These are phyloP conservation scores for Eucalyptus coolabah DNA, from an alignment of 345 rosid genomes.

Conservation along the genomic window DNA sequence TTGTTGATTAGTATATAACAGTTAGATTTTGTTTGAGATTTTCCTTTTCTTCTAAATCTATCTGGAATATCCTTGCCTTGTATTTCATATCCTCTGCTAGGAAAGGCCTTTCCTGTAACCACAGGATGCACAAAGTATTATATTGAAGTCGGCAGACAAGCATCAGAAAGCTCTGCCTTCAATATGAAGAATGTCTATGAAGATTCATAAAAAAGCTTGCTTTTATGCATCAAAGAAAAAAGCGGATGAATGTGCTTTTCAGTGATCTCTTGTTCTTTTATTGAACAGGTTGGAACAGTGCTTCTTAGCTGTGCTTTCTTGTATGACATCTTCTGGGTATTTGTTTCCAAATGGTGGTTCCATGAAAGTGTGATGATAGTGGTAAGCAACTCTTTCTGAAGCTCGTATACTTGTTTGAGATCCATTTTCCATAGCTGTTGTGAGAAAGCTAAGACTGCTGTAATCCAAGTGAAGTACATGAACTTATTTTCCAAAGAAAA, in stretches of 20 bases:
- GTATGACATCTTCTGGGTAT: conserved; percentile 99
- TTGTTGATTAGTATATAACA: background rate
- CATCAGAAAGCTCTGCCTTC: background rate
- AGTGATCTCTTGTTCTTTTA: background rate
- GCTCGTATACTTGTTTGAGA: background rate
- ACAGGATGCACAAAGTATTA: background rate
- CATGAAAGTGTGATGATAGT: conserved; percentile 99
- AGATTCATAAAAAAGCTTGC: background rate
- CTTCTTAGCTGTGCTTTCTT: conserved; percentile 91
- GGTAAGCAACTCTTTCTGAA: conserved; percentile 30
- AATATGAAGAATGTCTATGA: background rate
- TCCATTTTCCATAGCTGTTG: background rate
- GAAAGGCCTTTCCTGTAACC: background rate
- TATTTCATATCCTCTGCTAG: background rate
- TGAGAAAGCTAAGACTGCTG: background rate
- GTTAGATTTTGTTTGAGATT: background rate
- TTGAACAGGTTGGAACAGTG: conserved; percentile 82
- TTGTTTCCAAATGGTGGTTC: conserved; percentile 92
- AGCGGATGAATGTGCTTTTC: background rate
- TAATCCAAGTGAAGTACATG: background rate
- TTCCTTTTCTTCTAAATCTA: background rate
- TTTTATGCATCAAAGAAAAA: background rate
- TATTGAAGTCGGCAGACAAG: background rate
- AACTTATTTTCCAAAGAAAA: background rate
- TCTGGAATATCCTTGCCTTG: background rate